These are phyloP conservation scores for Talaromyces sp. DNA, from an alignment of 2,329 filamentous ascomycete genomes.

Conservation along the genomic window DNA sequence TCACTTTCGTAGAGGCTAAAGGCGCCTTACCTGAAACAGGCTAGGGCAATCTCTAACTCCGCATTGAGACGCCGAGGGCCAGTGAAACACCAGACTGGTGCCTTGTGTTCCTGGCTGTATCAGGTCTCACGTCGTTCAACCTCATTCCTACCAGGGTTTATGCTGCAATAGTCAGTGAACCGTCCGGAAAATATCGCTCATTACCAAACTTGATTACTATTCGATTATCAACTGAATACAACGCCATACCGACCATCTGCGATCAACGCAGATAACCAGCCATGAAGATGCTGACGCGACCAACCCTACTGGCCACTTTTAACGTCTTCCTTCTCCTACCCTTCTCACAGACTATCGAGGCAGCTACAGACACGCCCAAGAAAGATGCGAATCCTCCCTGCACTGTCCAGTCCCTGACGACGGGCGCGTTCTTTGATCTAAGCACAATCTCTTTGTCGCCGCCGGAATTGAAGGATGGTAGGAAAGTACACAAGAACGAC, in stretches of 20 bases:
- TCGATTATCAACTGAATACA: background rate
- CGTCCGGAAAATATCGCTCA: background rate
- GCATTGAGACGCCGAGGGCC: background rate
- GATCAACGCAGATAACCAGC: slow-evolving; percentile 1
- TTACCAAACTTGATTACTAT: background rate
- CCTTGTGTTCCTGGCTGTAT: slow-evolving; percentile 4
- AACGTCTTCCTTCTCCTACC: slow-evolving; percentile 30
- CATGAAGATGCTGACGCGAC: slow-evolving; percentile 36
- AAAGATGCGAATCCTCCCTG: slow-evolving; percentile 52
- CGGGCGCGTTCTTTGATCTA: slow-evolving; percentile 62
- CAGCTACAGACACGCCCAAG: slow-evolving; percentile 2
- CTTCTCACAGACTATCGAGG: slow-evolving; percentile 7
- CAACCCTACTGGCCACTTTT: slow-evolving; percentile 25
- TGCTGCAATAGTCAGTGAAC: background rate
- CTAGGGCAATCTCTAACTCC: slow-evolving; percentile 13
- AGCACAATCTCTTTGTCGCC: slow-evolving; percentile 54
- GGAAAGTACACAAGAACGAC: slow-evolving; percentile 37
- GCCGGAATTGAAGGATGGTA: slow-evolving; percentile 41
- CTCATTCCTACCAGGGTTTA: background rate
- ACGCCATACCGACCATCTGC: background rate
- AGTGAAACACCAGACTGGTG: slow-evolving; percentile 4
- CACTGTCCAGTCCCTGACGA: slow-evolving; percentile 60
- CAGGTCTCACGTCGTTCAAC: background rate
- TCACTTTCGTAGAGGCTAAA: background rate
- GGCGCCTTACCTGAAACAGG: slow-evolving; percentile 7